These are phyloP conservation scores for Jasminum sambac DNA, from an alignment of 257 asterid species.

Conservation along the genomic window DNA sequence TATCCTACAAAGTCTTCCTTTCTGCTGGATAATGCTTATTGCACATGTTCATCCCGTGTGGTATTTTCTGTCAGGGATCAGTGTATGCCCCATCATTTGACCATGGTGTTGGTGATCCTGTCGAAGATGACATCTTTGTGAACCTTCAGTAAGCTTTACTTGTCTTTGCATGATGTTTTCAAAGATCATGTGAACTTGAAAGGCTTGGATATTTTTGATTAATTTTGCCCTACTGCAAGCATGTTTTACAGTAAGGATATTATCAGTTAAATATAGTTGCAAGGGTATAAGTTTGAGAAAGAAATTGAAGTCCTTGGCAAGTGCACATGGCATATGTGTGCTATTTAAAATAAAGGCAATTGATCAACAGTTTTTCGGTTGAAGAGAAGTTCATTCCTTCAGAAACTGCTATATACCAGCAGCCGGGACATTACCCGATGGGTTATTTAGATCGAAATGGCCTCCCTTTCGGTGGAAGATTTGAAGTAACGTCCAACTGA, in stretches of 20 bases:
- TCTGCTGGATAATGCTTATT: slow-evolving; percentile 2
- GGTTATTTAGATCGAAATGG: too few relatives aligned
- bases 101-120: slow-evolving; percentile 97
- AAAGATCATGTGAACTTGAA: background rate
- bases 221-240: background rate
- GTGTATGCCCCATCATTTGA: slow-evolving; percentile 86
- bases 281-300: background rate
- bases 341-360: background rate
- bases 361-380: background rate
- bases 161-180: slow-evolving; percentile 14
- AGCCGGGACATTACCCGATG: background rate
- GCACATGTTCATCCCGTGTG: slow-evolving; percentile 1
- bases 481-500: background rate
- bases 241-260: background rate
- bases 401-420: background rate
- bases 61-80: slow-evolving; percentile 57
- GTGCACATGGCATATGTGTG: background rate
- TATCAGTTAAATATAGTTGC: background rate
- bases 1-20: slow-evolving; percentile 3
- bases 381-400: background rate
- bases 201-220: background rate
- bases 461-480: background rate
- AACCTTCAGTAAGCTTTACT: slow-evolving; percentile 68
- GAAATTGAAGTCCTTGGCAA: background rate
- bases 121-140: slow-evolving; percentile 87